Base-by-base conservation (phyloP, 2,329 filamentous ascomycete genomes). In the Penicillium sp. region DNA sequence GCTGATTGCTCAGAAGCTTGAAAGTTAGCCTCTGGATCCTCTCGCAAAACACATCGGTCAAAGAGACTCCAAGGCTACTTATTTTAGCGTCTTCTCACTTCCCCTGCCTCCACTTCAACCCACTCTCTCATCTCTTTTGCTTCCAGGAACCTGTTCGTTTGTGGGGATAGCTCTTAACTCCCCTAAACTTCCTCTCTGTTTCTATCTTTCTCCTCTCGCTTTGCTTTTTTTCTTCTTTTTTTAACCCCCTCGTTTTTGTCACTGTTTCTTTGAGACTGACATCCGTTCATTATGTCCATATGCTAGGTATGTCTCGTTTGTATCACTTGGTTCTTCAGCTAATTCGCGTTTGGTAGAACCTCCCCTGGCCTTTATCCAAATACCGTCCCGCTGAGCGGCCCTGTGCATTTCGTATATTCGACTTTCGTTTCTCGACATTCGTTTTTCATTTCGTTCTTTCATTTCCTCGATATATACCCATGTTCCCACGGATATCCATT, bases 321-420 rank as follows among this genome's bases (percentile, higher is more conserved):
- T 43, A 34, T 5, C 16, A 36, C 16, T 36, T 34, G 36, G 34
- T 51, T 31, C 39, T 39, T 38, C 41, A 18, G 53, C 61, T 64
- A 56, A 65, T 34, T 5, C 10, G 45, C 54, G 56, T 58, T 58
- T 59, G 60, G 50, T 55, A 62, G 60, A 47, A 58, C 48, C 22
- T 47, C 54, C 51, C 55, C 53, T 58, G 38, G 56, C 45, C 53
- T 52, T 55, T 31, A 59, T 59, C 58, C 53, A 36, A 62, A 64
- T 59, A 46, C 29, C 45, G 31, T 50, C 34, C 53, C 53, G 54
- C 60, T 56, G 56, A 31, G 58, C 56, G 53, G 53, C 44, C 39
- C 36, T 50, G 39, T 53, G 45, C 50, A 14, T 31, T 50, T 46
- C 16, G 34, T 49, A 48, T 41, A 43, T 55, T 60, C 29, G 10